Base-by-base conservation (phyloP, 2,329 filamentous ascomycete species). In the Magnaporthiopsis rhizophila region DNA sequence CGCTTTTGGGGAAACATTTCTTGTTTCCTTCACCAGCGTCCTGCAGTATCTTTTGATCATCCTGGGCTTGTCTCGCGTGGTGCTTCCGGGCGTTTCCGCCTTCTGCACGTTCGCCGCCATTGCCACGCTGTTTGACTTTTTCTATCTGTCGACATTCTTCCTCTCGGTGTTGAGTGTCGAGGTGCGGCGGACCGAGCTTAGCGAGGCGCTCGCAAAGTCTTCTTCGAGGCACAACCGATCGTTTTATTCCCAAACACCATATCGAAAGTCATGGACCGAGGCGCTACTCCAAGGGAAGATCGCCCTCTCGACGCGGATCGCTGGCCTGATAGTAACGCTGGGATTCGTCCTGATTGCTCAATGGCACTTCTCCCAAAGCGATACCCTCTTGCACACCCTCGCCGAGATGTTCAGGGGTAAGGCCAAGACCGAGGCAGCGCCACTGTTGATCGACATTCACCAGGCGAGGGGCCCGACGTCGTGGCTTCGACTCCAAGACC, bases 111-210 rank as follows among this genome's bases (percentile, higher is more conserved):
- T 93, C 73, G 87, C 88, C 3, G 87, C 87, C 2, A 84, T 93
- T 62, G 91, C 90, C 0, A 84, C 91, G 18, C 75, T 89, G 0
- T 89, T 93, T 69, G 90, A 94, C 74, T 89, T 90, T 67, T 86
- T 92, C 70, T 92, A 90, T 70, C 80, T 92, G 28, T 83, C 91
- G 9, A 93, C 90, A 0, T 93, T 92, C 75, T 93, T 94, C 71
- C 80, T 92, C 3, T 86, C 90, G 1, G 89, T 94, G 15, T 78
- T 94, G 30, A 92, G 89, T 70, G 87, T 94, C 58, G 90, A 94
- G 72, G 89, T 94, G 12, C 84, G 87, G 28, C 83, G 90, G 68
- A 86, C 89, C 65, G 90, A 94, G 75, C 81, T 94, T 0, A 86
- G 87, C 68, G 90, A 94, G 71, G 87, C 88, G 2, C 77, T 93